A percentile compares a stretch with the other conserved stretches of the same genome.
phyloP scores from a whole-genome alignment of 495 filamentous ascomycete genomes.

The Friedmanniomyces simplex region DNA sequence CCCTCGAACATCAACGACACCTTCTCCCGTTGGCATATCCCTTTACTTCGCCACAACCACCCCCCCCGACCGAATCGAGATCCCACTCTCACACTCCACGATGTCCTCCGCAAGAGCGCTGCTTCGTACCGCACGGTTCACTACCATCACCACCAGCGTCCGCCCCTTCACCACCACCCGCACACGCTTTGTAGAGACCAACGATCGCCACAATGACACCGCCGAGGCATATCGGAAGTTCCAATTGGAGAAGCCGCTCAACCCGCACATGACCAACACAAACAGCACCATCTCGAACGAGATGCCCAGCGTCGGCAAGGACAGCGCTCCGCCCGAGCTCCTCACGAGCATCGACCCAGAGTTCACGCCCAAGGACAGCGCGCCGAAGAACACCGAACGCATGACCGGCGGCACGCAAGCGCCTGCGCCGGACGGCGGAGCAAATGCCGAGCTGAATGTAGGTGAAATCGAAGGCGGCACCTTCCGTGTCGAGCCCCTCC shows the following conservation, averaged over 20 bases:
- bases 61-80: too few species aligned
- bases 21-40: too few species aligned
- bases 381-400: slow-evolving; percentile 44
- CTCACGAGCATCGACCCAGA: slow-evolving; percentile 46
- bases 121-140: background rate
- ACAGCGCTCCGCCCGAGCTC: slow-evolving; percentile 51
- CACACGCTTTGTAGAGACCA: slow-evolving; percentile 8
- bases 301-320: slow-evolving; percentile 48
- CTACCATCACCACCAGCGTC: slow-evolving; percentile 2
- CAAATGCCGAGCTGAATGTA: slow-evolving; percentile 64
- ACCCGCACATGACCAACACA: slow-evolving; percentile 53
- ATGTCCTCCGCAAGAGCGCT: background rate
- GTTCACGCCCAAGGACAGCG: slow-evolving; percentile 48
- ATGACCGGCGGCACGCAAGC: slow-evolving; percentile 53
- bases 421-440: slow-evolving; percentile 34
- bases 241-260: slow-evolving; percentile 47
- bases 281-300: slow-evolving; percentile 54
- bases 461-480: slow-evolving; percentile 83
- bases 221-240: slow-evolving; percentile 41
- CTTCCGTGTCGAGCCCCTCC: slow-evolving; percentile 82
- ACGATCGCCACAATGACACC: slow-evolving; percentile 28
- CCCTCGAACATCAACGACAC: too few species aligned
- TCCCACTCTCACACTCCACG: background rate
- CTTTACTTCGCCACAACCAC: too few species aligned
- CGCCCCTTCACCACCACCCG: slow-evolving; percentile 15